These are phyloP conservation scores for Annulohypoxylon stygium DNA, from an alignment of 495 filamentous ascomycete genomes.

Conservation along the genomic window DNA sequence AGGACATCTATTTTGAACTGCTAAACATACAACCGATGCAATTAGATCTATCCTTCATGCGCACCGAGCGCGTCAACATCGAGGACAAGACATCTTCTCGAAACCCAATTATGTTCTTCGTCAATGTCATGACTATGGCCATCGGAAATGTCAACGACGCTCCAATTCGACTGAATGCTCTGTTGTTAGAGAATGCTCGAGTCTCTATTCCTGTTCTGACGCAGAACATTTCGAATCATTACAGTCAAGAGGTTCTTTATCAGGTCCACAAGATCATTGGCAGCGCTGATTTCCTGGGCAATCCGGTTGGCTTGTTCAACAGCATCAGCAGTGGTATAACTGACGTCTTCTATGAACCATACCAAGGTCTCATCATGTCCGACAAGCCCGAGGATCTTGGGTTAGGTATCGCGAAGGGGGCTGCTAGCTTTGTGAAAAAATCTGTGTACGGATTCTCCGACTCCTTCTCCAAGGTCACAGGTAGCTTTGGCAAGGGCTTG, in stretches of 20 bases:
- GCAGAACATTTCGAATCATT: slow-evolving; percentile 89
- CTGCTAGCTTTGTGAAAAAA: slow-evolving; percentile 97
- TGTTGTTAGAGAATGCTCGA: slow-evolving; percentile 95
- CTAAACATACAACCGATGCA: slow-evolving; percentile 98
- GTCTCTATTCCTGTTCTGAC: slow-evolving; percentile 87
- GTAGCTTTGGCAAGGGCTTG: slow-evolving; percentile 94
- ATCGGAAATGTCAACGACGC: slow-evolving; percentile 99
- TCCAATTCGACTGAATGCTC: slow-evolving; percentile 88
- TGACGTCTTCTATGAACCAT: slow-evolving; percentile 98
- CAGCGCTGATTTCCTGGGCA: slow-evolving; percentile 98
- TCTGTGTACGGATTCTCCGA: slow-evolving; percentile 97
- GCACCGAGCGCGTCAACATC: slow-evolving; percentile 94
- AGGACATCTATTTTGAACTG: slow-evolving; percentile 98
- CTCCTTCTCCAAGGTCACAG: slow-evolving; percentile 95
- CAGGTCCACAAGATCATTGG: slow-evolving; percentile 97
- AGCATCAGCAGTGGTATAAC: slow-evolving; percentile 96
- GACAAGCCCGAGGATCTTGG: slow-evolving; percentile 95
- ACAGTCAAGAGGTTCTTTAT: slow-evolving; percentile 93
- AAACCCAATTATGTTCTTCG: slow-evolving; percentile 96
- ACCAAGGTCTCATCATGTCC: slow-evolving; percentile 96
- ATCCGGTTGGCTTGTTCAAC: slow-evolving; percentile 97
- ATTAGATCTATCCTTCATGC: slow-evolving; percentile 94
- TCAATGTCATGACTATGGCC: slow-evolving; percentile 99
- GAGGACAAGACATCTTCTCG: slow-evolving; percentile 91
- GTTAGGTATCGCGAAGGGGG: slow-evolving; percentile 94